A percentile compares a stretch with the other conserved stretches of the same genome.
These are phyloP conservation scores for Echria macrotheca DNA, from an alignment of 495 filamentous ascomycete genomes.

Conservation along the genomic window DNA sequence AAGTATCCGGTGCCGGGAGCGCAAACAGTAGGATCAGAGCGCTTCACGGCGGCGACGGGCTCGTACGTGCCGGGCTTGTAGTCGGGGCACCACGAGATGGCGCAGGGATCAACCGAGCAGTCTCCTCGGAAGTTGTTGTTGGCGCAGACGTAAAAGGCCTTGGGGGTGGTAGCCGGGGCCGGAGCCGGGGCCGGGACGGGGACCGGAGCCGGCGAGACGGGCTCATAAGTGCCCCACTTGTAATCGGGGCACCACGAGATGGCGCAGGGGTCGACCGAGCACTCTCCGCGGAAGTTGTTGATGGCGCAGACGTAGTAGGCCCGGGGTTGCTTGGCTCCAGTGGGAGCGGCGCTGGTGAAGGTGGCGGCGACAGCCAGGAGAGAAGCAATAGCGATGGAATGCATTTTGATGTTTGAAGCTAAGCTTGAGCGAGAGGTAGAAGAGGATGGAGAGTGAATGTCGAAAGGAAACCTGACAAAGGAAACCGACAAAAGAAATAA, in stretches of 20 bases:
- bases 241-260: constrained; percentile 11
- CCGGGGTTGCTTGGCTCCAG: background rate
- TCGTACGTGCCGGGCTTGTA: constrained; percentile 4
- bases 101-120: constrained; percentile 2
- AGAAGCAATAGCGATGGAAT: constrained; percentile 2
- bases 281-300: constrained; percentile 9
- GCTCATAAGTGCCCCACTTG: constrained; percentile 5
- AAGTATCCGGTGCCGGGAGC: constrained; percentile 6
- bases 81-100: constrained; percentile 7
- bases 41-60: background rate
- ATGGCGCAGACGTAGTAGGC: constrained; percentile 10
- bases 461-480: constrained; percentile 7
- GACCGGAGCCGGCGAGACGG: background rate
- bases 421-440: background rate
- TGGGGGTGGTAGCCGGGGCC: background rate
- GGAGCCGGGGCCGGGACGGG: background rate
- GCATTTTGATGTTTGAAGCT: constrained; percentile 1
- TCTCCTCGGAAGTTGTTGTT: constrained; percentile 5
- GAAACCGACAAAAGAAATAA: constrained; percentile 4
- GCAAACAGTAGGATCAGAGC: constrained; percentile 6
- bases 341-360: background rate
- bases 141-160: constrained; percentile 4
- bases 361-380: constrained; percentile 5
- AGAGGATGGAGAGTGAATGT: background rate
- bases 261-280: constrained; percentile 6